Base-by-base conservation (phyloP, 768 basidiomycete species). In the Suillus variegatus region DNA sequence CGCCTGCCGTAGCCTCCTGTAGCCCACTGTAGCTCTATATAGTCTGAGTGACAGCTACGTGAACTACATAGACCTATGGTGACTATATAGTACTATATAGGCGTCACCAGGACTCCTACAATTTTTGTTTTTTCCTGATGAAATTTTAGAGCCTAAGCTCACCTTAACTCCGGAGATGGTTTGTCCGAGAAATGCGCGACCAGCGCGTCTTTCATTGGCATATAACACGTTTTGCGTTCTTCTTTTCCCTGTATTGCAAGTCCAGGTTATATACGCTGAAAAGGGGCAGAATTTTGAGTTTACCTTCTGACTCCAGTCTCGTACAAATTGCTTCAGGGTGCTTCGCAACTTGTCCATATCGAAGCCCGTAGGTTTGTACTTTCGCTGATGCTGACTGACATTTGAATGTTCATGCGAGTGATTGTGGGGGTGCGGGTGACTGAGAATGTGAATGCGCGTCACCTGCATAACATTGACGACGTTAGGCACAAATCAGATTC, bases 331-430 rank as follows among this genome's bases (percentile, higher is more conserved):
- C 72, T 97, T 94, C 46, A 98, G 77, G 0, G 95, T 97, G 72
- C 94, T 95, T 65, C 95, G 81, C 47, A 99, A 80, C 73, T 97
- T 96, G 74, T 97, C 94, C 88, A 92, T 91, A 70, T 94, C 91
- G 66, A 85, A 85, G 44, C 93, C 91, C 0, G 85, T 87, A 1
- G 88, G 85, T 64, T 79, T 82, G 68, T 82, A 83, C 58, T 51
- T 76, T 71, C 56, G 65, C 57, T 58, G 74, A 54, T 43, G 69
- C 55, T 51, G 66, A 69, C 63, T 54, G 41, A 36, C 61, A 25
- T 25, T 14, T 32, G 62, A 54, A 62, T 74, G 66, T 3, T 65
- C 47, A 61, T 76, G 76, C 6, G 70, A 63, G 47, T 77, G 76
- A 8, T 72, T 58, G 64, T 78, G 76, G 69, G 82, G 83, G 18